These are phyloP conservation scores for Lobosporangium transversale DNA, from an alignment of 192 early-diverging fungal species.

Conservation along the genomic window DNA sequence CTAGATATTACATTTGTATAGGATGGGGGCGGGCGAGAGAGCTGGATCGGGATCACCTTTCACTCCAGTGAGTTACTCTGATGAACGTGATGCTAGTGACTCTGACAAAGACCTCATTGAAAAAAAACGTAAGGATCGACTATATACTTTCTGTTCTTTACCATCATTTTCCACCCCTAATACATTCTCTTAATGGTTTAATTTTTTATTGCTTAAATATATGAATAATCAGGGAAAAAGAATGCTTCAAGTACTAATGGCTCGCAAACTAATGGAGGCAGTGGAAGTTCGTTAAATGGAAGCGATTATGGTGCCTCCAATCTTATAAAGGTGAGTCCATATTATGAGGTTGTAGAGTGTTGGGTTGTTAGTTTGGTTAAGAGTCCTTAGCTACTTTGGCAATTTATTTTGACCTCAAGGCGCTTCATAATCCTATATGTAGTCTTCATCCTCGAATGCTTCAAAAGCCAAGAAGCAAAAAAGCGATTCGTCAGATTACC, in stretches of 20 bases:
- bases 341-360: too few relatives aligned
- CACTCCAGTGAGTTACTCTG: conserved; percentile 48
- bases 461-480: conserved; percentile 39
- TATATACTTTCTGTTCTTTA: neutral
- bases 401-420: too few relatives aligned
- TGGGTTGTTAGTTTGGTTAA: neutral
- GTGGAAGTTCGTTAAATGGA: conserved; percentile 8
- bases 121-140: conserved; percentile 31
- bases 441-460: conserved; percentile 21
- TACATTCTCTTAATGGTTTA: too few relatives aligned
- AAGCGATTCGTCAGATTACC: conserved; percentile 18
- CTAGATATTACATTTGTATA: too few relatives aligned
- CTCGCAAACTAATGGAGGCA: conserved; percentile 3
- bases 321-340: conserved; percentile 15
- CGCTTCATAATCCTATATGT: neutral
- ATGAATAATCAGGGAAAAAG: conserved; percentile 42
- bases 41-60: conserved; percentile 52
- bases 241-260: conserved; percentile 18
- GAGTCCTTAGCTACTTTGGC: too few relatives aligned
- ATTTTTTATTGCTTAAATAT: neutral
- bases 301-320: conserved; percentile 21
- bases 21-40: conserved; percentile 39
- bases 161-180: too few relatives aligned
- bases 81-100: conserved; percentile 47
- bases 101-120: conserved; percentile 48